phyloP scores from a whole-genome alignment of 306 rosid species.

The Malus domestica region DNA sequence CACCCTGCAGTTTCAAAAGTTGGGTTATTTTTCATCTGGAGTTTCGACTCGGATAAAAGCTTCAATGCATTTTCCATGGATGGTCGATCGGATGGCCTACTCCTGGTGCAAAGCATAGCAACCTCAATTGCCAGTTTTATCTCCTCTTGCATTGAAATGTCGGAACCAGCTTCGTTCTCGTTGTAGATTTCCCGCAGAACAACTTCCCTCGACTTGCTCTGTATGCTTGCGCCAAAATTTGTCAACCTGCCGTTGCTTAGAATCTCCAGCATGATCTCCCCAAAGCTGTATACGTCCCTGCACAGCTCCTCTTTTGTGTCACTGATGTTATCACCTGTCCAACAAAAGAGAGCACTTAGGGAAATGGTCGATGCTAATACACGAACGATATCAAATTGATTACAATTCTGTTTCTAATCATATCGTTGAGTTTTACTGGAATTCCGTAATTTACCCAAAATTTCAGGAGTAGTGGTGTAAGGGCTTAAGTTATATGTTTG shows the following conservation, averaged over 20 bases:
- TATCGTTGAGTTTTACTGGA: background rate
- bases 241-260: conserved; percentile 51
- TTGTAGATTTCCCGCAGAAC: conserved; percentile 51
- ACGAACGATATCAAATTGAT: background rate
- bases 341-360: background rate
- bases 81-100: conserved; percentile 53
- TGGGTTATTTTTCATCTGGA: conserved; percentile 23
- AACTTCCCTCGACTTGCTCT: conserved; percentile 48
- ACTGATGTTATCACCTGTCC: conserved; percentile 44
- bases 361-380: background rate
- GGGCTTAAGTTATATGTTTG: conserved; percentile 1
- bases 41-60: conserved; percentile 52
- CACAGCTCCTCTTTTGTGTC: conserved; percentile 55
- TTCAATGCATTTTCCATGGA: conserved; percentile 64
- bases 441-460: background rate
- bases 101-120: conserved; percentile 66
- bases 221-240: conserved; percentile 44
- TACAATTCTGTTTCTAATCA: background rate
- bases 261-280: conserved; percentile 66
- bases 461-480: background rate
- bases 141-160: conserved; percentile 46
- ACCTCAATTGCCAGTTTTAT: conserved; percentile 52
- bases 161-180: conserved; percentile 46
- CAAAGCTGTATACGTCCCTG: conserved; percentile 62
- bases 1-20: conserved; percentile 21